Evolutionary conservation across 2,329 filamentous ascomycete species (phyloP), one percentile per base, ranked within the genome.

Genomic region (Colletotrichum lindemuthianum): DNA sequence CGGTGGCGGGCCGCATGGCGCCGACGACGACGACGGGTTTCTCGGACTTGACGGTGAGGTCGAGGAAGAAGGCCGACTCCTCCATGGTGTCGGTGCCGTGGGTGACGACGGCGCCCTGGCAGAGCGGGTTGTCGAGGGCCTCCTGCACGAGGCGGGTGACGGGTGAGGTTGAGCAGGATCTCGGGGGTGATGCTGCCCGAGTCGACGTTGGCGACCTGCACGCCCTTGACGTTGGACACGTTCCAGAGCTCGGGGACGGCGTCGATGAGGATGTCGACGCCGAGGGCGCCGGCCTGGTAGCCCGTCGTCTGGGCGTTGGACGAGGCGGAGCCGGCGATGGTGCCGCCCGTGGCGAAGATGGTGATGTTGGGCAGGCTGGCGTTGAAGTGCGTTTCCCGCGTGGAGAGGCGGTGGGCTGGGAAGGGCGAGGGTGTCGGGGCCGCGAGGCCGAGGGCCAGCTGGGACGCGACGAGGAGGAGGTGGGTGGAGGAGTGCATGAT

Each of bases 71-170:
- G 8, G 86, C 84, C 0, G 84, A 84, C 73, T 90, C 87, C 69
- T 89, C 87, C 1, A 90, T 78, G 0, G 86, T 88, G 69, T 90
- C 88, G 8, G 88, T 90, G 51, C 88, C 88, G 69, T 90, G 88
- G 0, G 88, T 89, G 57, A 90, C 76, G 6, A 89, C 84, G 7
- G 83, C 84, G 40, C 82, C 86, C 74, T 77, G 74, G 39, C 74
- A 75, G 53, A 74, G 69, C n/a, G 75, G 75, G 60, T 70, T 72
- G 33, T 81, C 79, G 4, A 87, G 76, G 59, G 84, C 82, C 6
- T 67, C 66, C 59, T 84, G 82, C 56, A 88, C 82, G 59, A 77
- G 74, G 32, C 81, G 76, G 6, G 81, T 78, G 40, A 88, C 81
- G 76, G 6, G 81, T 78, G 40, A 88, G 70, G 33, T 76, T 78